phyloP scores from a whole-genome alignment of 345 rosid genomes.

The Linum lewisii region DNA sequence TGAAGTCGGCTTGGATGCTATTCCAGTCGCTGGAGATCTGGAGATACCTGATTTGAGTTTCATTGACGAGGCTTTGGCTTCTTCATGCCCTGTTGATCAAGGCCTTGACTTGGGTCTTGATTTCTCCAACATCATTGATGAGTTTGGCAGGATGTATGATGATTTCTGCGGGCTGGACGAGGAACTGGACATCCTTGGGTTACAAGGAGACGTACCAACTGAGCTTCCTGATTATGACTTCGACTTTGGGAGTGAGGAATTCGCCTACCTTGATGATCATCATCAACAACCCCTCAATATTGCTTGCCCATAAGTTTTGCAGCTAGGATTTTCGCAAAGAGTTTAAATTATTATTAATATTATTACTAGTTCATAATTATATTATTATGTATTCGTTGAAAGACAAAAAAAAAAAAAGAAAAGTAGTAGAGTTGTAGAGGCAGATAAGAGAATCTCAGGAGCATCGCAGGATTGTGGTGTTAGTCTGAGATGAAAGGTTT shows the following conservation, averaged over 20 bases:
- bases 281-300: constrained; percentile 5
- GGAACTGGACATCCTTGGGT: constrained; percentile 41
- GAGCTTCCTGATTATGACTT: constrained; percentile 73
- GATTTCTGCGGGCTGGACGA: constrained; percentile 54
- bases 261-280: constrained; percentile 22
- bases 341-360: no score
- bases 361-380: no score
- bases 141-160: constrained; percentile 33
- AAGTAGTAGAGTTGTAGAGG: not conserved
- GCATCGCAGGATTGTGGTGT: not conserved
- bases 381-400: not conserved
- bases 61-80: constrained; percentile 27
- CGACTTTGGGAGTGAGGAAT: constrained; percentile 39
- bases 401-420: not conserved
- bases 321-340: not conserved
- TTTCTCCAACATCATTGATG: constrained; percentile 35
- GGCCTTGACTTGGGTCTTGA: constrained; percentile 38
- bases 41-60: constrained; percentile 39
- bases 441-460: not conserved
- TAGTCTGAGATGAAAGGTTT: not conserved
- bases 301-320: constrained; percentile 5
- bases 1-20: not conserved
- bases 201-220: constrained; percentile 33
- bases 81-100: constrained; percentile 22
- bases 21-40: constrained; percentile 17